These are phyloP conservation scores for Lachancea waltii DNA, from an alignment of 805 yeast species.

Conservation along the genomic window DNA sequence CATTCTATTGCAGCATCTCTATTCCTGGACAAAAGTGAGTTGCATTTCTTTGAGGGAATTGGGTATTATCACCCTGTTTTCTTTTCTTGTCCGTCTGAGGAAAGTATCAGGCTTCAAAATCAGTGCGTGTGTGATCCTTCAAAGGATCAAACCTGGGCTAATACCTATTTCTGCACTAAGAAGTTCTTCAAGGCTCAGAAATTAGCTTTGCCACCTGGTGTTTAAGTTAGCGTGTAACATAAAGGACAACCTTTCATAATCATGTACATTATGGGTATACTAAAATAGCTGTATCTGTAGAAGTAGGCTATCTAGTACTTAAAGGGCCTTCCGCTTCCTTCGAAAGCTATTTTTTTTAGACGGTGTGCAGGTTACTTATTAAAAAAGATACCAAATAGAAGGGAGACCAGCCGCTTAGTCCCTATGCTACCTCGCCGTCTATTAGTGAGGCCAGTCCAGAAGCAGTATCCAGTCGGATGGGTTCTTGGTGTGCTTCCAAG, in stretches of 20 bases:
- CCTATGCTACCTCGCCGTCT: neutral
- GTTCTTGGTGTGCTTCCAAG: neutral
- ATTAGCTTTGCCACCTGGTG: conserved; percentile 18
- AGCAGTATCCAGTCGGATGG: too few relatives aligned
- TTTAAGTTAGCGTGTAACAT: neutral
- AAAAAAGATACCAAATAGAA: too few relatives aligned
- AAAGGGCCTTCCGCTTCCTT: neutral
- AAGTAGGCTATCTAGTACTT: neutral
- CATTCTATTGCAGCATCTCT: conserved; percentile 71
- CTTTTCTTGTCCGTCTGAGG: conserved; percentile 52
- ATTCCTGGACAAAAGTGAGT: conserved; percentile 46
- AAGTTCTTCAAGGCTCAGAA: conserved; percentile 42
- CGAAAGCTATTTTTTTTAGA: neutral
- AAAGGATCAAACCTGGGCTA: conserved; percentile 63
- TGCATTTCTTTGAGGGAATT: conserved; percentile 67
- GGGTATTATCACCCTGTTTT: conserved; percentile 74
- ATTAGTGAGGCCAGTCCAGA: neutral
- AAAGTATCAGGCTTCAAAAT: conserved; percentile 46
- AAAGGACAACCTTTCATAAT: too few relatives aligned
- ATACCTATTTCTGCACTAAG: conserved; percentile 60
- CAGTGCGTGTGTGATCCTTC: conserved; percentile 57
- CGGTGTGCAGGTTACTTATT: too few relatives aligned
- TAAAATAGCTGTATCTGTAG: too few relatives aligned
- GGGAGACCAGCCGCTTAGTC: neutral
- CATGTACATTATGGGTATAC: too few relatives aligned